A percentile compares a stretch with the other conserved stretches of the same genome.
Evolutionary conservation across 371 early-diverging fungal genomes (phyloP).

Genomic region (Apophysomyces variabilis): DNA sequence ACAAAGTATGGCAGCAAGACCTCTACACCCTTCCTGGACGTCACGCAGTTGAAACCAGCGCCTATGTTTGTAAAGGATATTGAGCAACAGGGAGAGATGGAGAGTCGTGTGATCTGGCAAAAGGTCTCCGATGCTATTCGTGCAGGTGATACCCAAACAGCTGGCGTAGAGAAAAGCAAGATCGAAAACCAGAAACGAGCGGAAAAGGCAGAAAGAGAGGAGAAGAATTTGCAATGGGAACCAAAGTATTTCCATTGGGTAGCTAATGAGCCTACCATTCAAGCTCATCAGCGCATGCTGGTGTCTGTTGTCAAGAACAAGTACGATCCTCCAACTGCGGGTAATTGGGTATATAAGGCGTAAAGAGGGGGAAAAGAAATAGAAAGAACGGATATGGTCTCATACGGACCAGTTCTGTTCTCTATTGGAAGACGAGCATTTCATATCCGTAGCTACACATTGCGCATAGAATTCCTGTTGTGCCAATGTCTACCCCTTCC

Average conservation of each 20-base stretch:
- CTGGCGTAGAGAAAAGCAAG: conserved; percentile 68
- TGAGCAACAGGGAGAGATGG: conserved; percentile 63
- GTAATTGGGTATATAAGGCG: conserved; percentile 47
- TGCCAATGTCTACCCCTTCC: background rate
- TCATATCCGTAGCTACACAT: background rate
- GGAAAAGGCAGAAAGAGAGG: conserved; percentile 63
- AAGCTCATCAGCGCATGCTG: conserved; percentile 47
- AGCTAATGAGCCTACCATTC: conserved; percentile 42
- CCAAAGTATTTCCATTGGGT: conserved; percentile 62
- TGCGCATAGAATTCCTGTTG: background rate
- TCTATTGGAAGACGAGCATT: background rate
- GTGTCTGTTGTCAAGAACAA: conserved; percentile 39
- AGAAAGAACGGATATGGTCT: too few species aligned
- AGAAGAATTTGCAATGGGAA: conserved; percentile 59
- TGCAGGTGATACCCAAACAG: conserved; percentile 64
- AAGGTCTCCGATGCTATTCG: conserved; percentile 72
- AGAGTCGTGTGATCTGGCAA: conserved; percentile 74
- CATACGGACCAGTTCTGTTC: background rate
- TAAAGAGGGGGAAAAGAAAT: background rate
- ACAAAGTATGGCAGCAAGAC: conserved; percentile 50
- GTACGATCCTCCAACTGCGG: conserved; percentile 38
- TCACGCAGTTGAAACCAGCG: conserved; percentile 41
- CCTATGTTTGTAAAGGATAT: conserved; percentile 44
- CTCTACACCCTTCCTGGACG: conserved; percentile 62
- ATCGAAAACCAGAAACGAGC: conserved; percentile 77